Base-by-base conservation (phyloP, 2,329 filamentous ascomycete genomes). In the Rasamsonia emersonii region DNA sequence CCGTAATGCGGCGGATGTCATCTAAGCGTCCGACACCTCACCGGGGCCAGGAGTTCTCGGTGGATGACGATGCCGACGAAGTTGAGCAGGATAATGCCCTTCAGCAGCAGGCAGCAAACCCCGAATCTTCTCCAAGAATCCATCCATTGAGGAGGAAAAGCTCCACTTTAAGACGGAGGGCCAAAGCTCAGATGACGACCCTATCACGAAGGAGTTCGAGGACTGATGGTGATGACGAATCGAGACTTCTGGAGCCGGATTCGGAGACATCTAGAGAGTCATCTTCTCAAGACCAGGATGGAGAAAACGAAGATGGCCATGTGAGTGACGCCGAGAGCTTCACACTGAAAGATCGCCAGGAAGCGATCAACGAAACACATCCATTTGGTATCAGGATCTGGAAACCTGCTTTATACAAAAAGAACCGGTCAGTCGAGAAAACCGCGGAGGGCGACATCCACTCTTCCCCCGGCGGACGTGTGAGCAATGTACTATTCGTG, bases 371-470 rank as follows among this genome's bases (percentile, higher is more conserved):
- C 62, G 82, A 94, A 58, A 98, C 91, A 1, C 91, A 98, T 68
- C 91, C 91, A 1, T 98, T 98, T 50, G 91, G 91, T 68, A 96
- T 98, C 54, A 79, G 93, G 56, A 85, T 98, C 42, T 98, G 91
- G 91, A 98, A 98, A 60, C 91, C 91, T 25, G 93, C 91, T 1
- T 61, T 98, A 41, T 98, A 98, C 72, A 98, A 98, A 64, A 98
- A 98, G 61, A 80, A 82, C 48, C 79, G 91, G 35, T 98, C 91
- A 1, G 93, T 98, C 21, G 86, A 96, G 57, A 91, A 93, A 60
- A 93, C 80, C 28, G 91, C 91, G 4, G 89, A 96, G 62, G 88
- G 83, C 9, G 91, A 98, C 57, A 96, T 98, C 37, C 91, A 98
- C 64, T 96, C 89, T 3, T 79, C 85, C 1, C 91, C 91, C 0